Percentiles rank a stretch among this genome's conserved stretches.
These are phyloP conservation scores for Cinchona pubescens DNA, from an alignment of 257 asterid species.

Conservation along the genomic window DNA sequence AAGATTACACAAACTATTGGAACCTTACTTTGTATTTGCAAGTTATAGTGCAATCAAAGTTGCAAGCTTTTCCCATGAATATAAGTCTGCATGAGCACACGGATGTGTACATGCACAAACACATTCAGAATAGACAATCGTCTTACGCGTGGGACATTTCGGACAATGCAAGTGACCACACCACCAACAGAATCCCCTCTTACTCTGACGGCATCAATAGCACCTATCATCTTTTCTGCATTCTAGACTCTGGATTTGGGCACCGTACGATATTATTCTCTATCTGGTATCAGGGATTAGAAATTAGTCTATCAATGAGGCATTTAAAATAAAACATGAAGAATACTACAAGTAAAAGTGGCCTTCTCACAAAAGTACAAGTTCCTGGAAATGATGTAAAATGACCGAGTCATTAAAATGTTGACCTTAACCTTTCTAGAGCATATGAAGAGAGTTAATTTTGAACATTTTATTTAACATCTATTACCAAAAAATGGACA, in stretches of 20 bases:
- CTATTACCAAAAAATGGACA: too few relatives aligned
- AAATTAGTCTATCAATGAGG: constrained; percentile 1
- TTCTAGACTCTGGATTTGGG: constrained; percentile 88
- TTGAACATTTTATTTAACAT: too few relatives aligned
- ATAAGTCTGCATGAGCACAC: neutral
- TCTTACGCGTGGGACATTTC: constrained; percentile 84
- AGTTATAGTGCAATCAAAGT: neutral
- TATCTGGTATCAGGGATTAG: constrained; percentile 40
- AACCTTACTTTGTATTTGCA: neutral
- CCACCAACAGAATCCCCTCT: constrained; percentile 98
- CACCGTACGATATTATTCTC: constrained; percentile 91
- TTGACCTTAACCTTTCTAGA: too few relatives aligned
- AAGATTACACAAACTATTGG: constrained; percentile 25
- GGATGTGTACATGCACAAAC: neutral
- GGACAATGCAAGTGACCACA: constrained; percentile 93
- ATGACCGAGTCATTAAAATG: neutral
- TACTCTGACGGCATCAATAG: constrained; percentile 89
- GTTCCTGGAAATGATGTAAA: neutral
- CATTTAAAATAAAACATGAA: neutral
- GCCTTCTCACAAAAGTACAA: constrained; percentile 3
- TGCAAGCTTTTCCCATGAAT: neutral
- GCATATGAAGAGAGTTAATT: too few relatives aligned
- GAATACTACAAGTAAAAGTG: neutral
- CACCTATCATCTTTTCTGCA: constrained; percentile 97
- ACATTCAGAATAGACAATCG: neutral